A percentile compares a stretch with the other conserved stretches of the same genome.
phyloP scores from a whole-genome alignment of 2,329 filamentous ascomycete species.

The Pseudodiploospora longispora region DNA sequence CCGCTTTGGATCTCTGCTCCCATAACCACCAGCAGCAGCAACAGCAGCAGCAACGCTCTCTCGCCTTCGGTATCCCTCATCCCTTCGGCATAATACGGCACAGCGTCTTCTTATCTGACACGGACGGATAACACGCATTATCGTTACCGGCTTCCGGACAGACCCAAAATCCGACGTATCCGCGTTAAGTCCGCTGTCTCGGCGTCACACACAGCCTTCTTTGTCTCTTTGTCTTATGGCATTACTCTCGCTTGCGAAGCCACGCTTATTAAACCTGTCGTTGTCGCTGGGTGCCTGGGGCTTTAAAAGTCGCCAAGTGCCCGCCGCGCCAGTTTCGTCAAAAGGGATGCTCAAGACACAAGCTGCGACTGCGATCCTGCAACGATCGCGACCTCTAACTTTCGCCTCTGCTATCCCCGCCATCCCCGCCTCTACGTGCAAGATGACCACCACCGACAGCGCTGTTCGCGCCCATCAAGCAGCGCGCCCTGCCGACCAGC shows the following conservation, averaged over 20 bases:
- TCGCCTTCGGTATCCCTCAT: neutral
- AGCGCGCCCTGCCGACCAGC: conserved; percentile 11
- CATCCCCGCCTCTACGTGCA: conserved; percentile 13
- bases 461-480: conserved; percentile 15
- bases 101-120: no score
- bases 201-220: no score
- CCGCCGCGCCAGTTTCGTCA: conserved; percentile 10
- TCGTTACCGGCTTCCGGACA: no score
- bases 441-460: conserved; percentile 26
- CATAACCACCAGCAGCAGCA: no score
- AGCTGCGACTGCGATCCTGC: conserved; percentile 29
- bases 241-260: no score
- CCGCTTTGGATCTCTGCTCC: no score
- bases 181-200: neutral
- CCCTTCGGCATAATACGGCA: neutral
- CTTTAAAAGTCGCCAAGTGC: conserved; percentile 13
- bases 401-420: conserved; percentile 16
- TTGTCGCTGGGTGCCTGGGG: conserved; percentile 11
- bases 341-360: conserved; percentile 39
- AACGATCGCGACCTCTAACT: conserved; percentile 31
- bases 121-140: no score
- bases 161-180: neutral
- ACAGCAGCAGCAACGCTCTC: no score
- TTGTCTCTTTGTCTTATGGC: no score
- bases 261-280: no score